Evolutionary conservation across 306 rosid species (phyloP), one percentile per base, ranked within the genome.

Genomic region (Prunus mongolica): DNA sequence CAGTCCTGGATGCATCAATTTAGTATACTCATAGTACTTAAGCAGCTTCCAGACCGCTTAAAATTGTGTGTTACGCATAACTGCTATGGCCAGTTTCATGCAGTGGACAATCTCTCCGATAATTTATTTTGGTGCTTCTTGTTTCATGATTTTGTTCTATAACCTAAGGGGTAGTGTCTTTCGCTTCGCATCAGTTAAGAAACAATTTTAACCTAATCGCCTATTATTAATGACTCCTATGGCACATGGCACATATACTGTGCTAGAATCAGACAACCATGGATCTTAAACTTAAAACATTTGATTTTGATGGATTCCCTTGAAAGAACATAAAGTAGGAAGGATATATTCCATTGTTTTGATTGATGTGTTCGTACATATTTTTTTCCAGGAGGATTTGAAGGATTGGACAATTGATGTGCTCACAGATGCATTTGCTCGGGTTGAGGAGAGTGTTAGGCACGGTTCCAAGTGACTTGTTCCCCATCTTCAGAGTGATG

Each of bases 351-450:
- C 62, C 46, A 46, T 49, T 68, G 24, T 50, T 13, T 0, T 16
- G 32, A 71, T n/a, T n/a, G 52, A 1, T 32, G n/a, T 20, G 15
- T 55, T 20, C 13, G 38, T 41, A 58, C 30, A 9, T 22, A 50
- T 63, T 81, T 65, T 44, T 38, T 38, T 54, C 38, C 84, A 91
- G 93, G 97, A 88, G 71, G 92, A 89, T 72, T 22, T 91, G 76
- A 91, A 88, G 83, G 92, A 93, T 74, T 93, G 97, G 98, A 87
- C 93, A 20, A 84, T 86, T 63, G 93, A 89, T 81, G 93, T 88
- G 80, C 78, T 91, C 76, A 84, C 89, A 47, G 91, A 82, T 82
- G 93, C 91, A 49, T 78, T 87, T 78, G 60, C 85, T 51, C 85
- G 91, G 65, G 90, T 77, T 56, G 92, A 89, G 82, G 94, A 91